Base-by-base conservation (phyloP, 2,329 filamentous ascomycete genomes). In the Fusarium annulatum region DNA sequence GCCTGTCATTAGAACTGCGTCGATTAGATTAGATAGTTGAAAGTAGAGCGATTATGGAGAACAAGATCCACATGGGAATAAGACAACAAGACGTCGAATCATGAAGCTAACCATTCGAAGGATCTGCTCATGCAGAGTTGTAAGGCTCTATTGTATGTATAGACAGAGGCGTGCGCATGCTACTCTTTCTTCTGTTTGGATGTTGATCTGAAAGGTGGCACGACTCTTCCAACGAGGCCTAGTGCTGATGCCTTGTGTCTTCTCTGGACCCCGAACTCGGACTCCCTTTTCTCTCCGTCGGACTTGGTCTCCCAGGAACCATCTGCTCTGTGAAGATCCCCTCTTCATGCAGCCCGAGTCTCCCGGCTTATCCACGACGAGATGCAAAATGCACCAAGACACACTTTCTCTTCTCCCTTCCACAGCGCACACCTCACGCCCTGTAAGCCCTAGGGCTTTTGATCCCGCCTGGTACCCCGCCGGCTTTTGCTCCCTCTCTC, bases 381-480 rank as follows among this genome's bases (percentile, higher is more conserved):
- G 41, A 49, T 39, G 56, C 64, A 59, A 52, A 52, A 72, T 67
- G 71, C 63, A 60, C 49, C 55, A 51, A 36, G 55, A 26, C 51
- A 18, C 49, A 52, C n/a, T 14, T 7, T 28, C 34, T 51, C 51
- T 59, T 34, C 33, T 26, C 33, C 30, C 34, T 66, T 46, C 41
- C 53, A 58, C 52, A 5, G 58, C 36, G 48, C 60, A 60, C 46
- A 43, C 48, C 51, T 34, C 64, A 73, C 76, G 69, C 73, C 71
- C 76, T 65, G 71, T 78, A 78, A 78, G 76, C 76, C 76, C 76
- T 78, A 78, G 65, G 52, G 56, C 33, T 58, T 61, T 55, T 60
- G 59, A 61, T 56, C 64, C 57, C 51, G 61, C 56, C 69, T 43
- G 36, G 42, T 65, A 63, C 67, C 67, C 72, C 73, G 66, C 67